Base-by-base conservation (phyloP, 305 asterid genomes). In the Ruellia speciosa region DNA sequence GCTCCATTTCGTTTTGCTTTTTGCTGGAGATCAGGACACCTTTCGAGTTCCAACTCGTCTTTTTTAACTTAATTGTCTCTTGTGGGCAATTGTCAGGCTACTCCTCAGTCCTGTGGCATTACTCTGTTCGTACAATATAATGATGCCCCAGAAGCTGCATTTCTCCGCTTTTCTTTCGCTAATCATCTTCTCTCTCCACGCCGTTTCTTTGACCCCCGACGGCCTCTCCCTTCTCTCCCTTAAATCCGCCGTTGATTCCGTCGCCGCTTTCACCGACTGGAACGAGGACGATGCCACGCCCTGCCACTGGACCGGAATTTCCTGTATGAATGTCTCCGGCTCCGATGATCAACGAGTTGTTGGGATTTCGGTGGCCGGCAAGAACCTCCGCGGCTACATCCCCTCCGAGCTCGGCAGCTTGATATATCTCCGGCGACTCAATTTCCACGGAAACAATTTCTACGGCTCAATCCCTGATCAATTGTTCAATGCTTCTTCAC, bases 331-430 rank as follows among this genome's bases (percentile, higher is more conserved):
- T 65, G 43, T 92, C 2, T 75, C 99, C 59, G 86, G 81, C 18
- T 70, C 76, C 15, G 47, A 52, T 18, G 93, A 72, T 24, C 85
- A 84, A 0, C 87, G 99, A 0, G 97, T 92, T 14, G 94, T 92
- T 43, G 97, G 97, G 0, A 52, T 88, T 10, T 70, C 97, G 10
- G 40, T 86, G 10, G 75, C 88, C 63, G 86, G 78, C 9, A 78
- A 69, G 79, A 84, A 75, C 72, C 94, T 92, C 67, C 79, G 74
- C 35, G 95, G 97, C 18, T 92, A 92, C 56, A 82, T 92, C 20
- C 96, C 99, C 45, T 92, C 97, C 62, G 99, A 92, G 94, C 76
- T 88, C 0, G 99, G 99, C 28, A 70, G 67, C 43, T 60, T 92
- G 58, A 48, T 76, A 15, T 86, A 86, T 60, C 99, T 92, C 83